phyloP scores from a whole-genome alignment of 495 filamentous ascomycete species.

The Xylona heveae region DNA sequence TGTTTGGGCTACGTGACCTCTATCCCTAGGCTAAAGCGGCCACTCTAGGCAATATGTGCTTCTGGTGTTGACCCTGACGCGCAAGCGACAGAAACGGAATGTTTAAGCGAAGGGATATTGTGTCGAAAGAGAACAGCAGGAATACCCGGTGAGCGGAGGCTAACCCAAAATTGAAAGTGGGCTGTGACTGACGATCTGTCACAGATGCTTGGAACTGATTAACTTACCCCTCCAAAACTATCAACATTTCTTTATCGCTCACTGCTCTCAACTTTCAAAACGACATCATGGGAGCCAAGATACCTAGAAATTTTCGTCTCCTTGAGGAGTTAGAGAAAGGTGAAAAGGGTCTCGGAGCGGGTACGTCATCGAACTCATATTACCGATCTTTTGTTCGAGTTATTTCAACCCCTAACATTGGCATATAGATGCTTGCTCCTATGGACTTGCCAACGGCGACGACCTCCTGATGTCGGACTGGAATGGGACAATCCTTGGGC shows the following conservation, averaged over 20 bases:
- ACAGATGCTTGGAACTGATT: too few relatives aligned
- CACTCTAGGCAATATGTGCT: too few relatives aligned
- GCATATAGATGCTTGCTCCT: conserved; percentile 74
- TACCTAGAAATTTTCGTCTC: conserved; percentile 87
- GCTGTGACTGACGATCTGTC: too few relatives aligned
- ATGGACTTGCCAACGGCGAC: conserved; percentile 83
- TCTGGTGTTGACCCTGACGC: too few relatives aligned
- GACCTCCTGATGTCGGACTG: conserved; percentile 96
- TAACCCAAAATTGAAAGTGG: too few relatives aligned
- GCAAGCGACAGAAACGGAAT: too few relatives aligned
- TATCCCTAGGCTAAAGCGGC: too few relatives aligned
- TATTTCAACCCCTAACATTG: conserved; percentile 6
- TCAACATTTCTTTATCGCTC: conserved; percentile 1
- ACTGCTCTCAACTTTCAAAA: neutral
- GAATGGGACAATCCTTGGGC: conserved; percentile 93
- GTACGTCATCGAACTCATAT: conserved; percentile 25
- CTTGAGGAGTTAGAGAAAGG: conserved; percentile 97
- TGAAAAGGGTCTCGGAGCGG: conserved; percentile 89
- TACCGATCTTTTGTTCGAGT: neutral
- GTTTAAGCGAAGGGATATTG: too few relatives aligned
- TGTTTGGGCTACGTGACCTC: too few relatives aligned
- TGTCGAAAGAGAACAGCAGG: too few relatives aligned
- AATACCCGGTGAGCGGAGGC: too few relatives aligned
- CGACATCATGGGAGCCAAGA: conserved; percentile 49
- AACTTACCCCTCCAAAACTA: conserved; percentile 1